Evolutionary conservation across 1,284 basidiomycete species (phyloP), one percentile per base, ranked within the genome.

Genomic region (Schizopora paradoxa): DNA sequence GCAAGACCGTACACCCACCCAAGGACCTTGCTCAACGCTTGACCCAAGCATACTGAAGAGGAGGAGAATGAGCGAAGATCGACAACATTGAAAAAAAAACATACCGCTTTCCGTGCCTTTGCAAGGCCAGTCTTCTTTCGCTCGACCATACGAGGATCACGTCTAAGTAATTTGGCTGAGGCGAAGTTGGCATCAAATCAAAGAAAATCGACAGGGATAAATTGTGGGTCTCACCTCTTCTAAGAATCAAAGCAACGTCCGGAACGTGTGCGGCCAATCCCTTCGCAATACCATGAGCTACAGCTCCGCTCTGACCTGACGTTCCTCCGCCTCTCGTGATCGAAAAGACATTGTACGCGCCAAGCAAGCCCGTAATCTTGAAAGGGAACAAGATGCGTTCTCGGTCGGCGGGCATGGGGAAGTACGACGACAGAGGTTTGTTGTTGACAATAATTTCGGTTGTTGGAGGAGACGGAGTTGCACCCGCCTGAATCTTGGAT

Each of bases 101-200:
- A 44, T 66, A 91, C 90, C 65, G 75, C 76, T 70, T 95, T 94
- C 64, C 94, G 82, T 51, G 95, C 91, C 73, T 97, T 97, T 52
- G 85, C 81, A 56, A 82, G 65, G 51, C 89, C 89, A 6, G 95
- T 92, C 76, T 98, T 97, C 72, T 99, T 99, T 56, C 95, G 79
- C 71, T 99, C 95, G 25, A 97, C 93, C 86, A 94, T 91, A 66
- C 95, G 86, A 37, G 92, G 90, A 70, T 99, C 95, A 60, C 95
- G 83, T 64, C 82, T 82, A 50, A 93, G 67, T 29, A 95, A 70
- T 68, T 91, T 87, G 53, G 91, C 94, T 93, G 64, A 0, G 51
- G 45, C 27, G 55, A 41, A 41, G 27, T 51, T 6, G 56, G 42
- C 26, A 37, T 7, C 8, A 38, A 41, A 51, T 14, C 26, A 28